Conservation (phyloP, 805 yeast genomes). For the Yarrowia deformans region DNA sequence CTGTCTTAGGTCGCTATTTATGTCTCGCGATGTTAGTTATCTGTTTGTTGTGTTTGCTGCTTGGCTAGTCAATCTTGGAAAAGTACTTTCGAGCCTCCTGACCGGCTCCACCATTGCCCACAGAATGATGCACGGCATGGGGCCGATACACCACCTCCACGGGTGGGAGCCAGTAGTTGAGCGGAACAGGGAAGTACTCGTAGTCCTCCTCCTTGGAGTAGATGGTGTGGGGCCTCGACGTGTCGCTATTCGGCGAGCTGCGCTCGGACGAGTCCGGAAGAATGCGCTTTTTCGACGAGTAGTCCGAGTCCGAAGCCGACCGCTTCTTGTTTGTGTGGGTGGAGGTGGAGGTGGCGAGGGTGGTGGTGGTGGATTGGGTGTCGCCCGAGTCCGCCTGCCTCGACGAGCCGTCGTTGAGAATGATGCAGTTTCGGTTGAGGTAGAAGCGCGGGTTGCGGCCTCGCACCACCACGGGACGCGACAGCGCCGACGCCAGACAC, state of each 20-base stretch:
- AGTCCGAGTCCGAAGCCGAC: conserved; percentile 23
- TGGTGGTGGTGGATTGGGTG: background rate
- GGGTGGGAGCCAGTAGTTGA: conserved; percentile 61
- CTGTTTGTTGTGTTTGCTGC: background rate
- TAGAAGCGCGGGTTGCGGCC: conserved; percentile 71
- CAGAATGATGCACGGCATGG: conserved; percentile 59
- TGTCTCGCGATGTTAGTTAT: conserved; percentile 37
- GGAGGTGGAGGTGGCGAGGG: background rate
- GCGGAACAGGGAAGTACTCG: conserved; percentile 60
- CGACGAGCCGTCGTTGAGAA: conserved; percentile 47
- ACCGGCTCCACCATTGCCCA: conserved; percentile 12
- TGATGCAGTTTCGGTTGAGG: conserved; percentile 59
- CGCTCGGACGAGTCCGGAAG: conserved; percentile 9
- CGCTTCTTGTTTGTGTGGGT: conserved; percentile 19
- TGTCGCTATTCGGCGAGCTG: conserved; percentile 19
- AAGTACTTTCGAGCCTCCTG: conserved; percentile 26
- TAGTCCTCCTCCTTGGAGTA: conserved; percentile 48
- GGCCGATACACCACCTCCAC: conserved; percentile 64
- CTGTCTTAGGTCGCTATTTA: conserved; percentile 24
- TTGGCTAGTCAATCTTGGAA: conserved; percentile 31
- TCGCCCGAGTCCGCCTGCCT: conserved; percentile 23
- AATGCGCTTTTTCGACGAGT: conserved; percentile 23
- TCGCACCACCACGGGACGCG: conserved; percentile 62
- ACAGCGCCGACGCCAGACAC: conserved; percentile 44
- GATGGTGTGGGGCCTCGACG: conserved; percentile 4